Conservation (phyloP, 2,329 filamentous ascomycete genomes). For the Tolypocladium nubicola region DNA sequence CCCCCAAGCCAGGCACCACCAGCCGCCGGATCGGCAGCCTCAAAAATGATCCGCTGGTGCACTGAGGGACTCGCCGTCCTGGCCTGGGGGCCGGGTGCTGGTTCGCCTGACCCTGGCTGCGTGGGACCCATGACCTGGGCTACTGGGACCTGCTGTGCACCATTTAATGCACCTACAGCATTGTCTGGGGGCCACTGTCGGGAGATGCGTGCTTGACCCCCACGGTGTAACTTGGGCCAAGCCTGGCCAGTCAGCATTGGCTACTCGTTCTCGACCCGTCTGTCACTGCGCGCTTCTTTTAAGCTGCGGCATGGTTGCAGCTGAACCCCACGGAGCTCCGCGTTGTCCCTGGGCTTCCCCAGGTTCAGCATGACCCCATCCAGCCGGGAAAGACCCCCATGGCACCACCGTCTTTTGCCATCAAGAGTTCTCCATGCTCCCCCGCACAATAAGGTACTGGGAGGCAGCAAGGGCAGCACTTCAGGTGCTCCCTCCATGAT, state of each 20-base stretch:
- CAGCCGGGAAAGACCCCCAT: too few species aligned
- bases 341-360: neutral
- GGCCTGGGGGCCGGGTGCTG: too few species aligned
- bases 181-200: neutral
- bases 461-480: too few species aligned
- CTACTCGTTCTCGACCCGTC: neutral
- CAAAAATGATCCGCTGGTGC: neutral
- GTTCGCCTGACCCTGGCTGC: neutral
- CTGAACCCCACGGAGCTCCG: neutral
- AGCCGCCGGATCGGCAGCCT: neutral
- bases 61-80: neutral
- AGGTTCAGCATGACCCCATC: too few species aligned
- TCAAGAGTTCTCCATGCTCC: too few species aligned
- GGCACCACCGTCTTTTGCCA: too few species aligned
- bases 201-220: neutral
- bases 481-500: too few species aligned
- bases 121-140: neutral
- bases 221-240: constrained; percentile 1
- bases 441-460: too few species aligned
- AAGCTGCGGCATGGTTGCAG: neutral
- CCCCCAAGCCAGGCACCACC: neutral
- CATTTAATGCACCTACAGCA: neutral
- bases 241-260: neutral
- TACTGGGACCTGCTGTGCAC: neutral
- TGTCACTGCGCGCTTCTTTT: neutral